Evolutionary conservation across 768 basidiomycete genomes (phyloP).

Genomic region (Artomyces pyxidatus): DNA sequence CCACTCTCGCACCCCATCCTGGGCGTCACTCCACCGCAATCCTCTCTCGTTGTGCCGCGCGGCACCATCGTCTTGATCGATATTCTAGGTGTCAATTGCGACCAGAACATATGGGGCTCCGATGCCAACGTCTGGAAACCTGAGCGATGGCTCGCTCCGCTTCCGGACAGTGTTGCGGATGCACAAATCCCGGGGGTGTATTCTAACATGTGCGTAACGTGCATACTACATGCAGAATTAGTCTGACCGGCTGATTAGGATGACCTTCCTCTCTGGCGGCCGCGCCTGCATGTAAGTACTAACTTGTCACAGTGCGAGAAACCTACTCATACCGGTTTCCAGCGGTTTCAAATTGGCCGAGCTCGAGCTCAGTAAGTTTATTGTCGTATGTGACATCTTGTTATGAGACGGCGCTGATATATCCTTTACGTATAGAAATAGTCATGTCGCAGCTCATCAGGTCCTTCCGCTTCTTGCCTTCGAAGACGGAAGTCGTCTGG

Average conservation of each 20-base stretch:
- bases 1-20: too few species aligned
- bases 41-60: conserved; percentile 22
- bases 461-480: too few species aligned
- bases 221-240: too few species aligned
- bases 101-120: conserved; percentile 28
- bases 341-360: conserved; percentile 7
- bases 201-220: conserved; percentile 19
- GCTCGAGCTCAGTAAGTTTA: conserved; percentile 12
- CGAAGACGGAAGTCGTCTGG: too few species aligned
- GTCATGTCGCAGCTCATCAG: too few species aligned
- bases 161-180: conserved; percentile 16
- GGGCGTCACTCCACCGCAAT: too few species aligned
- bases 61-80: conserved; percentile 19
- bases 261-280: conserved; percentile 1
- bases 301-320: background rate
- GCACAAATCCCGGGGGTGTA: conserved; percentile 28
- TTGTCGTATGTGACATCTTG: too few species aligned
- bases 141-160: conserved; percentile 30
- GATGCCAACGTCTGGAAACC: conserved; percentile 36
- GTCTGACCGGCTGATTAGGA: background rate
- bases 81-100: conserved; percentile 24
- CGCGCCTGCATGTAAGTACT: conserved; percentile 4
- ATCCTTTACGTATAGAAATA: too few species aligned
- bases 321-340: background rate
- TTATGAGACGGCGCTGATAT: too few species aligned